Percentiles rank a stretch among this genome's conserved stretches.
Conservation (phyloP, 176 grass and related monocot genomes). For the Eragrostis curvula region DNA sequence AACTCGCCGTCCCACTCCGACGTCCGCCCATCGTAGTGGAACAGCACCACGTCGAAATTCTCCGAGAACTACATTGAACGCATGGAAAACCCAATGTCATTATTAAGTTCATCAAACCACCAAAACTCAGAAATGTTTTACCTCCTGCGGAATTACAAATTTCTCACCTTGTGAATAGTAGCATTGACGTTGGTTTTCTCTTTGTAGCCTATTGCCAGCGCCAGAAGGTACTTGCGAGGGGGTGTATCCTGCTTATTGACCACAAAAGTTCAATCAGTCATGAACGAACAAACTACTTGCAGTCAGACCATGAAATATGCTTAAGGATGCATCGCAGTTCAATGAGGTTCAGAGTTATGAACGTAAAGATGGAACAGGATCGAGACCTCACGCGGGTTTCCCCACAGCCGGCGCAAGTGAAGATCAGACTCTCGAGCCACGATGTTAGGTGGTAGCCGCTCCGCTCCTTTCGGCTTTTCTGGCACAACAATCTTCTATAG, state of each 20-base stretch:
- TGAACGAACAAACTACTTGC: neutral
- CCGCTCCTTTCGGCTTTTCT: constrained; percentile 44
- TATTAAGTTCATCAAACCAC: neutral
- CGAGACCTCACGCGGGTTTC: constrained; percentile 38
- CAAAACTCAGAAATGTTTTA: neutral
- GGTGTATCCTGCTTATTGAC: neutral
- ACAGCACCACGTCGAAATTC: constrained; percentile 39
- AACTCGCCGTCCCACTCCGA: constrained; percentile 44
- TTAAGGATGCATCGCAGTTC: neutral
- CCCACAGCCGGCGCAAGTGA: constrained; percentile 60
- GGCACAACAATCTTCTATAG: neutral
- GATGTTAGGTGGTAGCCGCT: constrained; percentile 54
- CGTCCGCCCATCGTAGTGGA: constrained; percentile 47
- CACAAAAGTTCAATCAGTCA: neutral
- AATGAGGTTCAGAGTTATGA: neutral
- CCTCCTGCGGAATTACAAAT: neutral
- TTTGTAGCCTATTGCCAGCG: constrained; percentile 5
- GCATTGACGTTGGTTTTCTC: constrained; percentile 41
- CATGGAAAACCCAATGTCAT: neutral
- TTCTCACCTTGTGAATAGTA: constrained; percentile 32
- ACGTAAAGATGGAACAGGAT: neutral
- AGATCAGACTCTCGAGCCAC: constrained; percentile 46
- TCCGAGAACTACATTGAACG: neutral
- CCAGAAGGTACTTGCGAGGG: constrained; percentile 29
- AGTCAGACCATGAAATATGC: neutral